phyloP scores from a whole-genome alignment of 2,329 filamentous ascomycete genomes.

The Fusarium continuum region DNA sequence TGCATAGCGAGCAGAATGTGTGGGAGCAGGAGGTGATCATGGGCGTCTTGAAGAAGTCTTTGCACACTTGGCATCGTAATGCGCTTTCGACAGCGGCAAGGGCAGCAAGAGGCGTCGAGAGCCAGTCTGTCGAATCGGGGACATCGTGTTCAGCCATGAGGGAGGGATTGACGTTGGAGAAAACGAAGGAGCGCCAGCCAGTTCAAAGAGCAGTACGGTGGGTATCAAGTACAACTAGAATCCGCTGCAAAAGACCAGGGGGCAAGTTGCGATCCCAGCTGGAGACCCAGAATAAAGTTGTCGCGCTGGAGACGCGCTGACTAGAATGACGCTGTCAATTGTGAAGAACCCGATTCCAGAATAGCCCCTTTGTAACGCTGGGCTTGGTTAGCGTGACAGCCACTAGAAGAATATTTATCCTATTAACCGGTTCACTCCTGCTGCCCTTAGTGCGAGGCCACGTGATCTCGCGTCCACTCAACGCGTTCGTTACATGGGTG shows the following conservation, averaged over 20 bases:
- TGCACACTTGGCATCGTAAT: conserved; percentile 95
- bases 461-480: conserved; percentile 49
- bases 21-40: conserved; percentile 96
- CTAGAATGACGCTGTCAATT: conserved; percentile 21
- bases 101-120: conserved; percentile 71
- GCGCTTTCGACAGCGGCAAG: conserved; percentile 81
- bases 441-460: conserved; percentile 16
- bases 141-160: conserved; percentile 55
- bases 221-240: not conserved
- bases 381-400: too few species aligned
- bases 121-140: conserved; percentile 86
- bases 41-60: conserved; percentile 94
- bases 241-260: not conserved
- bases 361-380: not conserved
- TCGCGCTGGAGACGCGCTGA: conserved; percentile 40
- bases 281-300: conserved; percentile 17
- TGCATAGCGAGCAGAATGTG: conserved; percentile 96
- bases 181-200: too few species aligned
- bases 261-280: not conserved
- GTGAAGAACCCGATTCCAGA: not conserved
- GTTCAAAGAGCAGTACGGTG: too few species aligned
- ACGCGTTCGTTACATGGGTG: conserved; percentile 28
- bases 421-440: not conserved
- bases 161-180: not conserved
- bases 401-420: not conserved